Evolutionary conservation across 495 filamentous ascomycete genomes (phyloP), one percentile per base, ranked within the genome.

Genomic region (Tuber melanosporum): DNA sequence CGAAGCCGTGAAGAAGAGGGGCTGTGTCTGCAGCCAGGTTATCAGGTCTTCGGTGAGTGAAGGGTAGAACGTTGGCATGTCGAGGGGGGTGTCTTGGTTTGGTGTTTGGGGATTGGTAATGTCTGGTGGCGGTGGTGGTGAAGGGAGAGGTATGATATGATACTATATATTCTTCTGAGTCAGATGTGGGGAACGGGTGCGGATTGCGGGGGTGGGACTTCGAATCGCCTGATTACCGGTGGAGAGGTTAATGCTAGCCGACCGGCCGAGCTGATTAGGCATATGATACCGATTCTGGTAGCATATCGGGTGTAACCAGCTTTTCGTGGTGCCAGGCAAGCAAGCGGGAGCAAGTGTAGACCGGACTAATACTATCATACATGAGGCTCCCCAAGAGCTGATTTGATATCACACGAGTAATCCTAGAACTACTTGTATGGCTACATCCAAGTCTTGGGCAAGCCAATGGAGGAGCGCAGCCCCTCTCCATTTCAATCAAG

Each of bases 1-100:
- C 19, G 91, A 90, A 20, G 89, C 88, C 10, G 89, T 89, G 85
- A 89, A 93, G 84, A 93, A 92, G 74, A 92, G 81, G 72, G 87
- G 87, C 80, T 93, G 91, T 3, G 84, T 75, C 12, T 88, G 84
- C 42, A 89, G 87, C 91, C 91, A 93, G 73, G 87, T 81, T 42
- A 81, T 81, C 0, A 92, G 82, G 43, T 88, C 84, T 3, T 86
- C 80, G 6, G 91, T 86, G 74, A 93, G 89, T 0, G 87, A 86
- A 71, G 88, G 86, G 81, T 87, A 92, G 84, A 90, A 92, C 72
- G 86, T 85, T 12, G 88, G 87, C 91, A 93, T 93, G 26, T 32
- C 32, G 26, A 19, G 52, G 52, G 32, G 14, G 57, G 57, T 62
- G n/a, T 32, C 26, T 32, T 32, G 52, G 52, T 62, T 15, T 32